phyloP scores from a whole-genome alignment of 2,329 filamentous ascomycete genomes.

The Arthrinium puccinioides region DNA sequence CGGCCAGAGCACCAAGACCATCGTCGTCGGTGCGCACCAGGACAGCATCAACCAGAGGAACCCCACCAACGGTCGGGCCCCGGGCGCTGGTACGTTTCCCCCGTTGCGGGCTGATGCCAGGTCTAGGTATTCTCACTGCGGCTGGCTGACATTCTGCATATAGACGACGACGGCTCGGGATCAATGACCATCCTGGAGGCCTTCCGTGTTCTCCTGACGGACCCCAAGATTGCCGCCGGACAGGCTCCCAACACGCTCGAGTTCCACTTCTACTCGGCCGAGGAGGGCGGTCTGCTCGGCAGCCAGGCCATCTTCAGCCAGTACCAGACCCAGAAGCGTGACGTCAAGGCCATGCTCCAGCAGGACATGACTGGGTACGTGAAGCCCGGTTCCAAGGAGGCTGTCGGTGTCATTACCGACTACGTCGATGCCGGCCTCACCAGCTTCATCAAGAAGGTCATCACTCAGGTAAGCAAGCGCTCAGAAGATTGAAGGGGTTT shows the following conservation, averaged over 20 bases:
- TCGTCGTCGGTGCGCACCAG: constrained; percentile 73
- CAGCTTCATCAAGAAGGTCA: constrained; percentile 29
- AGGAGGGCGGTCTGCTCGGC: constrained; percentile 73
- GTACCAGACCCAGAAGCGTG: constrained; percentile 23
- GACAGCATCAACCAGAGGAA: constrained; percentile 75
- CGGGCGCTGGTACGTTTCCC: no score
- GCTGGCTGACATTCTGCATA: no score
- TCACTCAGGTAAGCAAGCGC: constrained; percentile 20
- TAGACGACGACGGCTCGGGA: constrained; percentile 72
- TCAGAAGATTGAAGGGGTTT: no score
- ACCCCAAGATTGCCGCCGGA: constrained; percentile 54
- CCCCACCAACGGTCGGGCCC: constrained; percentile 62
- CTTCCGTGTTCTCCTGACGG: constrained; percentile 61
- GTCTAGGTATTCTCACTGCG: constrained; percentile 11
- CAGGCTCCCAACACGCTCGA: constrained; percentile 67
- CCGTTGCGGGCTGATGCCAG: no score
- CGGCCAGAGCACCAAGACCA: constrained; percentile 62
- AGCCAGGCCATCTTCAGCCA: constrained; percentile 46
- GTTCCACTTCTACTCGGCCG: constrained; percentile 82
- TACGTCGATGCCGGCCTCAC: constrained; percentile 27
- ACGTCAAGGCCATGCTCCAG: constrained; percentile 34
- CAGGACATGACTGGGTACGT: constrained; percentile 37
- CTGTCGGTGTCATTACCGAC: constrained; percentile 33
- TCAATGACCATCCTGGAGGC: constrained; percentile 77
- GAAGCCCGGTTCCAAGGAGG: constrained; percentile 15